Evolutionary conservation across 2,329 filamentous ascomycete genomes (phyloP).

Genomic region (Hypoxylon sp.): DNA sequence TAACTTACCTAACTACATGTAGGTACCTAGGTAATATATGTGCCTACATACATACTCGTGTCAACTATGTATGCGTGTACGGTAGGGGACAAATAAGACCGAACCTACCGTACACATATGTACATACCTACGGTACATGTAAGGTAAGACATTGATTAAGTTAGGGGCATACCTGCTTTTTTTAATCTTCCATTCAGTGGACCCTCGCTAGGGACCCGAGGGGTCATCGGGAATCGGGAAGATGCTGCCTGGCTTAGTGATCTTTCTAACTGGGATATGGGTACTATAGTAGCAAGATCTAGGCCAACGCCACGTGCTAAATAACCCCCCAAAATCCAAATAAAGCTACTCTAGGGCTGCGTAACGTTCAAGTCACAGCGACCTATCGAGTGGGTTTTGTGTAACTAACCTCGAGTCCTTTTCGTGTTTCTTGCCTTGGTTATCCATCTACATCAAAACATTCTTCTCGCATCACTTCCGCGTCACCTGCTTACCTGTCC

Average conservation of each 20-base stretch:
- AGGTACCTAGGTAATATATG: neutral
- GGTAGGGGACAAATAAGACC: conserved; percentile 9
- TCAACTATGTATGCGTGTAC: conserved; percentile 7
- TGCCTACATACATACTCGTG: neutral
- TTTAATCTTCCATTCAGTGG: conserved; percentile 21
- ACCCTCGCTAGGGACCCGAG: conserved; percentile 13
- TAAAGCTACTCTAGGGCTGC: conserved; percentile 10
- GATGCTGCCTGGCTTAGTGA: conserved; percentile 15
- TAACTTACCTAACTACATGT: conserved; percentile 3
- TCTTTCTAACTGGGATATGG: conserved; percentile 23
- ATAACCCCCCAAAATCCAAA: conserved; percentile 26
- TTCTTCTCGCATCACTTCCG: conserved; percentile 44
- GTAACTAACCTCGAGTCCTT: conserved; percentile 37
- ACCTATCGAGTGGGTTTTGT: conserved; percentile 24
- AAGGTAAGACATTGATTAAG: conserved; percentile 21
- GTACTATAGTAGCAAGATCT: conserved; percentile 37
- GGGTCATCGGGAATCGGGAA: conserved; percentile 24
- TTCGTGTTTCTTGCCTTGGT: conserved; percentile 16
- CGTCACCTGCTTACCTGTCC: conserved; percentile 42
- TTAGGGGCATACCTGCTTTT: conserved; percentile 16
- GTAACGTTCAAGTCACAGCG: conserved; percentile 20
- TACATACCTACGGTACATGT: neutral
- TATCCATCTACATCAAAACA: conserved; percentile 34
- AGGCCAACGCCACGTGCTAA: conserved; percentile 40
- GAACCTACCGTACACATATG: neutral